These are phyloP conservation scores for Oryza rufipogon DNA, from an alignment of 176 grass and related monocot genomes.

Conservation along the genomic window DNA sequence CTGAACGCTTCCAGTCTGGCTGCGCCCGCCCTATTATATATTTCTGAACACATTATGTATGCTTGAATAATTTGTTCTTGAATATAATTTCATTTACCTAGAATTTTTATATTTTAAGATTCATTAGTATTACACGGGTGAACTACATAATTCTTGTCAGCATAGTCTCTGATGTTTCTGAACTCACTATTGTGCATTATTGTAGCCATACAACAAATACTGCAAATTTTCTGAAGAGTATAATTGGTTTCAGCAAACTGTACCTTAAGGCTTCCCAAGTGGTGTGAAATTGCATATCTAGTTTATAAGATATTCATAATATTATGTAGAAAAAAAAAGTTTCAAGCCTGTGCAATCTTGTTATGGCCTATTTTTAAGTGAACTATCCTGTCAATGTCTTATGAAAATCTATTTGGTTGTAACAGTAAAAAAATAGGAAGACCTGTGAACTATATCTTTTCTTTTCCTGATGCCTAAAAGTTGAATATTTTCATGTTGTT, in stretches of 20 bases:
- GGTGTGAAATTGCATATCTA: background rate
- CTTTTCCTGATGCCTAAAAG: constrained; percentile 6
- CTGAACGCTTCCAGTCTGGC: background rate
- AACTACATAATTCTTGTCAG: constrained; percentile 21
- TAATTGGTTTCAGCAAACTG: background rate
- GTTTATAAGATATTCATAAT: constrained; percentile 26
- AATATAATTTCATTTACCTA: background rate
- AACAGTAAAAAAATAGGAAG: background rate
- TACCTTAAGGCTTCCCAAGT: constrained; percentile 8
- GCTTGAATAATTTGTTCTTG: background rate
- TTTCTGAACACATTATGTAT: constrained; percentile 24
- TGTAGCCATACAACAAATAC: background rate
- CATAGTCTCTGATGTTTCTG: background rate
- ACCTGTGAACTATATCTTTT: constrained; percentile 9
- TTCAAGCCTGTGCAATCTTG: background rate
- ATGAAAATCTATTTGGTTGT: background rate
- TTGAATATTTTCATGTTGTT: constrained; percentile 3
- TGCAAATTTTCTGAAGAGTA: background rate
- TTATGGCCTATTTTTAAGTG: background rate
- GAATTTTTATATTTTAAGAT: constrained; percentile 21
- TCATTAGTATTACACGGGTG: background rate
- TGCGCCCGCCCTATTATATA: constrained; percentile 11
- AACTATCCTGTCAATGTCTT: constrained; percentile 12
- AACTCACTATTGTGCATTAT: background rate
- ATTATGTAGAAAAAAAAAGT: constrained; percentile 17